Evolutionary conservation across 2,329 filamentous ascomycete species (phyloP).

Genomic region (Blumeriella jaapii): DNA sequence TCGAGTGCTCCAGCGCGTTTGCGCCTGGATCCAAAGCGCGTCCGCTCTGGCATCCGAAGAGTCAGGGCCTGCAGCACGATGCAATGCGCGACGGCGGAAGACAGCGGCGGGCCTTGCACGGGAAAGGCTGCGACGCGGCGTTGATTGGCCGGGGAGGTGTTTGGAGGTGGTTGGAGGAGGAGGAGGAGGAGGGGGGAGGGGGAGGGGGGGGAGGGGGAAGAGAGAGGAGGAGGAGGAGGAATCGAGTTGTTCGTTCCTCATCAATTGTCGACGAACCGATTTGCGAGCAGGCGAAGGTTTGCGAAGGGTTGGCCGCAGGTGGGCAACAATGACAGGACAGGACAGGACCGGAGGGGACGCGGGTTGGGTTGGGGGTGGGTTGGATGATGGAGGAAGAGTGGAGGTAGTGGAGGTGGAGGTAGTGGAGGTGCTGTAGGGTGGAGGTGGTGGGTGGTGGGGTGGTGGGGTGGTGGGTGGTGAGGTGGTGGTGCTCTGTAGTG

Average conservation of each 20-base stretch:
- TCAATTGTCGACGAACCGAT: slow-evolving; percentile 5
- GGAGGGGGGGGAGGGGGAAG: no score
- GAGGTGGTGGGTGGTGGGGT: no score
- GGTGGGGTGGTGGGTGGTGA: no score
- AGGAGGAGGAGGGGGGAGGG: no score
- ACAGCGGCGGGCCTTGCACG: slow-evolving; percentile 4
- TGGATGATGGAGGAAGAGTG: not conserved
- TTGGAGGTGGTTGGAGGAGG: no score
- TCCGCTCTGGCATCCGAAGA: slow-evolving; percentile 6
- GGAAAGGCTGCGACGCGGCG: slow-evolving; percentile 3
- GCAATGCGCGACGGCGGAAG: slow-evolving; percentile 10
- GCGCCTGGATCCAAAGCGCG: slow-evolving; percentile 16
- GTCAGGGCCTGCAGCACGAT: slow-evolving; percentile 12
- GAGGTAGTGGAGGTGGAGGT: not conserved
- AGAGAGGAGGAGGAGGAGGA: no score
- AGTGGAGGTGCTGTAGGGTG: not conserved
- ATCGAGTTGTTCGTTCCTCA: not conserved
- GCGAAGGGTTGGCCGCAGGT: no score
- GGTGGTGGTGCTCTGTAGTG: no score
- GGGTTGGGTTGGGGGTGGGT: slow-evolving; percentile 3
- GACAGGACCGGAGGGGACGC: not conserved
- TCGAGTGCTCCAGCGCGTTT: slow-evolving; percentile 17
- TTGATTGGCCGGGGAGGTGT: slow-evolving; percentile 8
- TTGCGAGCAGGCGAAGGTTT: slow-evolving; percentile 11
- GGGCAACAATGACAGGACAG: no score